Evolutionary conservation across 495 filamentous ascomycete genomes (phyloP), one percentile per base, ranked within the genome.

Genomic region (Penicillium chermesinum): DNA sequence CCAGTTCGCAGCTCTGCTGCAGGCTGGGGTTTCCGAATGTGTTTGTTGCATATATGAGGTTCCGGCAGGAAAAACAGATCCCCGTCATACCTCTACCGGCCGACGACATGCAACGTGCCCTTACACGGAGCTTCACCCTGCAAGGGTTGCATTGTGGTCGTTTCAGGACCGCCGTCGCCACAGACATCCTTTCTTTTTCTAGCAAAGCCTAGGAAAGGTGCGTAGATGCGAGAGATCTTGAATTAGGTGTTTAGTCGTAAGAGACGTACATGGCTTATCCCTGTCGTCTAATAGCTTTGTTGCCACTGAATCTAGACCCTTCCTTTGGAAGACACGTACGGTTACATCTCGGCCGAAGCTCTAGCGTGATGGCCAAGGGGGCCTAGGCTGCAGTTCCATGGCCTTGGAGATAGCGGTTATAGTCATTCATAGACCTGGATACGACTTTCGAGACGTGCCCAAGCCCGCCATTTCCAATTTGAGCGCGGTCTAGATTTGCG

Each of bases 1-100:
- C 40, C 32, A 18, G 58, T 58, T 59, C 46, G 55, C 55, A 53
- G 52, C 38, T 22, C 18, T 27, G n/a, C 16, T 46, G 16, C 36
- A 20, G 10, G 37, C 15, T 20, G 33, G 14, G 1, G 20, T 1
- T n/a, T 21, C 13, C 30, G 30, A 33, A 33, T 33, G 7, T 33
- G 30, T 33, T 13, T 13, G 30, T 7, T 33, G 13, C 30, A 7
- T 33, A 33, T n/a, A n/a, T n/a, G n/a, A n/a, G n/a, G n/a, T n/a
- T n/a, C n/a, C n/a, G n/a, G n/a, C n/a, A n/a, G n/a, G n/a, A n/a
- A n/a, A 15, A 15, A 19, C 12, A 41, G 3, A 15, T n/a, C n/a
- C n/a, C n/a, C n/a, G n/a, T n/a, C n/a, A n/a, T n/a, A n/a, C n/a
- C n/a, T n/a, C 14, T 41, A 20, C 14, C 38, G 15, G 20, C 30